These are phyloP conservation scores for Vaccinium vitisidaea DNA, from an alignment of 148 eudicot genomes.

Conservation along the genomic window DNA sequence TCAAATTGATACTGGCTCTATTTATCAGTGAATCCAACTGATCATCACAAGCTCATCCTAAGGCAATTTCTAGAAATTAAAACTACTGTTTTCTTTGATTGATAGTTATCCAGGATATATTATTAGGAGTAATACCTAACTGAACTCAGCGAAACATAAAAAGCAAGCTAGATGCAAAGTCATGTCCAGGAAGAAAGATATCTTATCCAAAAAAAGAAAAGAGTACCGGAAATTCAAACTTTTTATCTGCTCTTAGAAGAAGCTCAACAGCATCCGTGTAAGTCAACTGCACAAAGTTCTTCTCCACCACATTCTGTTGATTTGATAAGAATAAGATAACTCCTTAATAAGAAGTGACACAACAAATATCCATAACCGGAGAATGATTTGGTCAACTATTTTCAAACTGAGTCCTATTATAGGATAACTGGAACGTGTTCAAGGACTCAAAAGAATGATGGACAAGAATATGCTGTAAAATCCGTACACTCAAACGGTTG, in stretches of 20 bases:
- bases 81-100: neutral
- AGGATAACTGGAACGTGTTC: neutral
- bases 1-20: neutral
- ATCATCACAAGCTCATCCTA: constrained; percentile 5
- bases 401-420: neutral
- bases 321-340: constrained; percentile 9
- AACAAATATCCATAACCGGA: neutral
- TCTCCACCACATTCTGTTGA: constrained; percentile 85
- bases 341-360: neutral
- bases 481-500: constrained; percentile 69
- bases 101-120: neutral
- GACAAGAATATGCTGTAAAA: constrained; percentile 11
- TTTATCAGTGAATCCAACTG: neutral
- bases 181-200: neutral
- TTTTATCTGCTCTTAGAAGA: constrained; percentile 72
- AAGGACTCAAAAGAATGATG: neutral
- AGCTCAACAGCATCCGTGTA: constrained; percentile 94
- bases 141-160: neutral
- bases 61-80: neutral
- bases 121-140: neutral
- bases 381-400: neutral
- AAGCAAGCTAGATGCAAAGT: neutral
- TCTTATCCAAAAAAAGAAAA: neutral
- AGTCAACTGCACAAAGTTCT: constrained; percentile 79
- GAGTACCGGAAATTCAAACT: constrained; percentile 88